A percentile compares a stretch with the other conserved stretches of the same genome.
These are phyloP conservation scores for Intubia oerlemansii DNA, from an alignment of 2,329 filamentous ascomycete species.

Conservation along the genomic window DNA sequence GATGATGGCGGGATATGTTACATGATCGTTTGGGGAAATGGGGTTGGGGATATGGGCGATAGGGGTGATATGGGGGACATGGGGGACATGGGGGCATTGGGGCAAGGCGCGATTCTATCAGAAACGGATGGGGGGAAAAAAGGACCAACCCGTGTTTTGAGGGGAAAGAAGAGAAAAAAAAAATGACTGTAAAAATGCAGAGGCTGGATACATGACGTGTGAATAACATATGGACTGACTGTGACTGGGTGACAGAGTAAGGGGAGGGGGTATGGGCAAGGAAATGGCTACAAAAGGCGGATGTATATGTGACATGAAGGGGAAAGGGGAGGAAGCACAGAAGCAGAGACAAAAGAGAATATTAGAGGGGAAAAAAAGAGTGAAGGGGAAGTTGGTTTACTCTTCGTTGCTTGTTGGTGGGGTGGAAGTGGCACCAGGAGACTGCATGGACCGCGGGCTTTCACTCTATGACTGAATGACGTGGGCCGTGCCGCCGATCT, in stretches of 20 bases:
- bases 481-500: constrained; percentile 34
- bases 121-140: too few relatives aligned
- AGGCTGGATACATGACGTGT: too few relatives aligned
- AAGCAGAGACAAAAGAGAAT: background rate
- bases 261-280: constrained; percentile 1
- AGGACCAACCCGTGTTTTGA: too few relatives aligned
- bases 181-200: too few relatives aligned
- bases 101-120: too few relatives aligned
- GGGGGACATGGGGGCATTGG: too few relatives aligned
- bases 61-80: too few relatives aligned
- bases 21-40: constrained; percentile 8
- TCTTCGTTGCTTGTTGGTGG: too few relatives aligned
- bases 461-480: constrained; percentile 27
- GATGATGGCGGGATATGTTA: constrained; percentile 8
- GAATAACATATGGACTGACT: too few relatives aligned
- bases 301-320: constrained; percentile 5
- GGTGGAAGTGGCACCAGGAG: background rate
- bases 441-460: background rate
- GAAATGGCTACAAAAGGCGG: constrained; percentile 1
- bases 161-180: too few relatives aligned
- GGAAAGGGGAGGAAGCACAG: background rate
- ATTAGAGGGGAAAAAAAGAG: constrained; percentile 1
- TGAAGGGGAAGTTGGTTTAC: background rate
- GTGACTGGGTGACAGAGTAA: too few relatives aligned
- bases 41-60: constrained; percentile 1